These are phyloP conservation scores for Metschnikowia gelsemii DNA, from an alignment of 805 yeast genomes.

Conservation along the genomic window DNA sequence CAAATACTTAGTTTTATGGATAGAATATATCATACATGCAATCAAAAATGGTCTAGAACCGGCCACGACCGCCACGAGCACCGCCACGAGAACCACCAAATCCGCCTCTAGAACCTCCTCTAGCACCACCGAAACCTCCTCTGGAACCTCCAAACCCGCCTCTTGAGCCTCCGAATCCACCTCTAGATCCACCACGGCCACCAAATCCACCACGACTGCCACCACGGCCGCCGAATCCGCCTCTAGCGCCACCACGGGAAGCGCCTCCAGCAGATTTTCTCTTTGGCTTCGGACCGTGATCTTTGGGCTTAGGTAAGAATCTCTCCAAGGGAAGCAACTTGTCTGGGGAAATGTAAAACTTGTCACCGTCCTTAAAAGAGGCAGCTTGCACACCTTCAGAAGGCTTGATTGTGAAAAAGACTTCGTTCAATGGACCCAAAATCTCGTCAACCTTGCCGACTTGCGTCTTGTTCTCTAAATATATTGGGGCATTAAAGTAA, in stretches of 20 bases:
- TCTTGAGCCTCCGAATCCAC: slow-evolving; percentile 33
- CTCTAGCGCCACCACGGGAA: slow-evolving; percentile 48
- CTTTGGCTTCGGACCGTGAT: slow-evolving; percentile 77
- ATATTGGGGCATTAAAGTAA: slow-evolving; percentile 98
- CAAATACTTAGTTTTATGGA: slow-evolving; percentile 6
- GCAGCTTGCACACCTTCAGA: slow-evolving; percentile 93
- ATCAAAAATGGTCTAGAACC: slow-evolving; percentile 12
- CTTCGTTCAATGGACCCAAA: slow-evolving; percentile 95
- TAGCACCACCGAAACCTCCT: slow-evolving; percentile 35
- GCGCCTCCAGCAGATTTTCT: slow-evolving; percentile 55
- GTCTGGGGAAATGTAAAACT: slow-evolving; percentile 92
- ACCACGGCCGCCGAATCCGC: slow-evolving; percentile 35
- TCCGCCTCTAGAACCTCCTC: slow-evolving; percentile 38
- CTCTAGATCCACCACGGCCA: slow-evolving; percentile 33
- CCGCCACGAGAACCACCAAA: slow-evolving; percentile 25
- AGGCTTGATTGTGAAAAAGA: slow-evolving; percentile 95
- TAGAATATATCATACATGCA: slow-evolving; percentile 18
- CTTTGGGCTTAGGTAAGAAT: slow-evolving; percentile 95
- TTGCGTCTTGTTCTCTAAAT: slow-evolving; percentile 91
- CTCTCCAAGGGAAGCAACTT: slow-evolving; percentile 93
- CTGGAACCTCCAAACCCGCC: slow-evolving; percentile 30
- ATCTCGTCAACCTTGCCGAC: slow-evolving; percentile 98
- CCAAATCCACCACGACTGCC: slow-evolving; percentile 41
- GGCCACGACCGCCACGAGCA: slow-evolving; percentile 23
- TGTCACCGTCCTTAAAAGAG: slow-evolving; percentile 93